Base-by-base conservation (phyloP, 2,329 filamentous ascomycete genomes). In the Didymella glomerata region DNA sequence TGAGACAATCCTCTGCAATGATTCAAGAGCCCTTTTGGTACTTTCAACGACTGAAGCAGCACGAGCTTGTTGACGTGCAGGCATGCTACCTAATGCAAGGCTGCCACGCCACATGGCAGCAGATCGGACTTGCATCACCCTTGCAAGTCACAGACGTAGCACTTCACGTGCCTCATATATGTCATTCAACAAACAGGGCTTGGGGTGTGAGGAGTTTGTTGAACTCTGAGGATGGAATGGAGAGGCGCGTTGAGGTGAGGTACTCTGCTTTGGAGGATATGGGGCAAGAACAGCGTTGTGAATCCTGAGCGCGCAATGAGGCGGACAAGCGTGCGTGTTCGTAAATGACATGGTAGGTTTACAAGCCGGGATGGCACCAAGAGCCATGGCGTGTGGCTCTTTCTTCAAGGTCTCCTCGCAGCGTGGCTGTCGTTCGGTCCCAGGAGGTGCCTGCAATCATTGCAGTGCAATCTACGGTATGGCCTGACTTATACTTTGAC, bases 21-120 rank as follows among this genome's bases (percentile, higher is more conserved):
- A 10, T 41, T 14, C 4, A 14, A 10, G 20, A 16, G 38, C 20
- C 11, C 18, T 22, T 41, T 22, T 41, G 38, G 38, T 22, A 24
- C 13, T 24, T 41, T 24, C 2, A 4, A 24, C 11, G 11, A 24
- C 11, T 11, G n/a, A 24, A 14, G 11, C 4, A 14, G 18, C 18
- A 24, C 18, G 20, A 41, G 38, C 16, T 11, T 8, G 8, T 10
- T 20, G 16, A 18, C 10, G 22, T 45, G 49, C 42, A 47, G 50
- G 42, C 34, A 54, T 54, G 34, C 13, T 40, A 13, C 42, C n/a
- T 45, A 9, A 16, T 16, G 51, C 51, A 41, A 24, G 38, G 36
- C 36, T 24, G 38, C 20, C 20, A 41, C 38, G 38, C 36, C 36
- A 40, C 38, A 24, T 24, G 38, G n/a, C 5, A 41, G 10, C 20